Percentiles rank a stretch among this genome's conserved stretches.
These are phyloP conservation scores for Gynochthodes officinalis DNA, from an alignment of 257 asterid genomes.

Conservation along the genomic window DNA sequence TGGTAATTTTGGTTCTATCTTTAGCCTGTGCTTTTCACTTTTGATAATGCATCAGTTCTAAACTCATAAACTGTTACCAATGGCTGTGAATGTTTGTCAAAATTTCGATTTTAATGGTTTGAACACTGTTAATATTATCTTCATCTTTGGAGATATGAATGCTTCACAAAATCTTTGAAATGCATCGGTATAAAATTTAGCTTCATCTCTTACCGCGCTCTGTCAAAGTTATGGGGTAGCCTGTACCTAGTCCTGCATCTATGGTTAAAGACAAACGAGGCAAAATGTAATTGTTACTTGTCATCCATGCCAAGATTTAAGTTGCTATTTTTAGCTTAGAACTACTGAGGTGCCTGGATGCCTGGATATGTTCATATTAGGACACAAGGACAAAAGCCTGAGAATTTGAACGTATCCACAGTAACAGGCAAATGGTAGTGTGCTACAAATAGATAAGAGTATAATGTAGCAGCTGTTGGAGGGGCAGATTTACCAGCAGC, in stretches of 20 bases:
- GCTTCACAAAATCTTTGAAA: not conserved
- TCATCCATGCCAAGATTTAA: not conserved
- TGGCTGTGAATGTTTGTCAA: not conserved
- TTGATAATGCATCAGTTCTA: not conserved
- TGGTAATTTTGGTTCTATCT: conserved; percentile 39
- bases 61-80: not conserved
- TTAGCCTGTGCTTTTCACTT: too few relatives aligned
- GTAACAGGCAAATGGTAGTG: not conserved
- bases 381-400: not conserved
- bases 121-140: not conserved
- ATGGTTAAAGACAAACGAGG: not conserved
- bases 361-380: not conserved
- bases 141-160: not conserved
- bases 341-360: not conserved
- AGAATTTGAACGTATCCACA: not conserved
- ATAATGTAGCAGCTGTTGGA: not conserved
- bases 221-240: not conserved
- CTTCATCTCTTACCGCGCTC: not conserved
- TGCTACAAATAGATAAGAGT: not conserved
- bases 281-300: not conserved
- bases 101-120: not conserved
- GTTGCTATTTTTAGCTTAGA: not conserved
- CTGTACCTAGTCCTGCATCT: not conserved
- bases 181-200: not conserved
- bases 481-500: not conserved